phyloP scores from a whole-genome alignment of 192 early-diverging fungal genomes.

The Entophlyctis helioformis region DNA sequence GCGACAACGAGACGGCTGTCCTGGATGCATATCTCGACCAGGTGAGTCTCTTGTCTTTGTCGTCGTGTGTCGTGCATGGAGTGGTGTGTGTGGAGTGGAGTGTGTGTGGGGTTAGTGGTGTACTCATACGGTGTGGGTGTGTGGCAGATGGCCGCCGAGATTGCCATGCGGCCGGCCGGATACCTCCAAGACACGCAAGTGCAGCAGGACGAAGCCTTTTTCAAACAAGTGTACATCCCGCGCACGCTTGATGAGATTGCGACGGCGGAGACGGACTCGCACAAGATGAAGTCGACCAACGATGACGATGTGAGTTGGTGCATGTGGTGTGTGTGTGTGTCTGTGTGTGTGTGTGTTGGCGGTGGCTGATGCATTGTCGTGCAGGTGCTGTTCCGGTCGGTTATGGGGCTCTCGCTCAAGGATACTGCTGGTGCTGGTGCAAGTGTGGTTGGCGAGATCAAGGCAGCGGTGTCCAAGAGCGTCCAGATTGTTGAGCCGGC shows the following conservation, averaged over 20 bases:
- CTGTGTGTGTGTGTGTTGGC: neutral
- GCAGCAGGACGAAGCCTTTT: slow-evolving; percentile 76
- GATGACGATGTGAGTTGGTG: slow-evolving; percentile 44
- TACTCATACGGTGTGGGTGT: too few relatives aligned
- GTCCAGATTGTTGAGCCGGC: neutral
- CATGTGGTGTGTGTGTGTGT: slow-evolving; percentile 2
- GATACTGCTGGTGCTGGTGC: neutral
- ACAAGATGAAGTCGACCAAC: slow-evolving; percentile 59
- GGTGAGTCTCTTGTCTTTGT: too few relatives aligned
- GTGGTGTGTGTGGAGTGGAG: too few relatives aligned
- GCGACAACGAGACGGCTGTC: too few relatives aligned
- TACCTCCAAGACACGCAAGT: slow-evolving; percentile 17
- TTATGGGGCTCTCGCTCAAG: neutral
- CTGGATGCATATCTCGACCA: too few relatives aligned
- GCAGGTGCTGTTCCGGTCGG: neutral
- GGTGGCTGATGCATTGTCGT: neutral
- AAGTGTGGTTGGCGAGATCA: too few relatives aligned
- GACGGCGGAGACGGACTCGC: slow-evolving; percentile 74
- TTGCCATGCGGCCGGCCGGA: slow-evolving; percentile 13
- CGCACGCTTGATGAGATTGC: slow-evolving; percentile 82
- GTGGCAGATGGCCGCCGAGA: slow-evolving; percentile 16
- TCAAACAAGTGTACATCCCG: slow-evolving; percentile 84
- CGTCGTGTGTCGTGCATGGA: too few relatives aligned
- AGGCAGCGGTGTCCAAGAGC: neutral
- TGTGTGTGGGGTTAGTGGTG: too few relatives aligned